Conservation (phyloP, 1,139 yeast species). For the Kluyveromyces sp. region DNA sequence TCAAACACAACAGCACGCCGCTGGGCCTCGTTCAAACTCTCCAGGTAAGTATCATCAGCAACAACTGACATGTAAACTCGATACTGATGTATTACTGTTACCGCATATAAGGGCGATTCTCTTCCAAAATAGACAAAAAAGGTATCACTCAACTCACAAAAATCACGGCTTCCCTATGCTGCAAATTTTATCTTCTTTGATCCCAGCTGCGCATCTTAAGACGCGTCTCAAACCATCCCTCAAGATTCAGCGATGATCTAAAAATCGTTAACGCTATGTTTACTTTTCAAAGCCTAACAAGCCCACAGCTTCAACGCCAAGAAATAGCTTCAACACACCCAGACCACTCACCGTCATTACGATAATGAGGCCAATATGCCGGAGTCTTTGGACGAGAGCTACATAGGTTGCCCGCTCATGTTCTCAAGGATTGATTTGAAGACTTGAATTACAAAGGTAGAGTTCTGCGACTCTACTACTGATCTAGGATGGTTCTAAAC, state of each 20-base stretch:
- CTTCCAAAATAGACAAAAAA: background rate
- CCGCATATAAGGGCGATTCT: background rate
- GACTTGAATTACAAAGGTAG: background rate
- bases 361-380: too few relatives aligned
- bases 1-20: slow-evolving; percentile 51
- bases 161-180: background rate
- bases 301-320: background rate
- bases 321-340: slow-evolving; percentile 8
- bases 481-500: background rate
- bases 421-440: too few relatives aligned
- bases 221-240: background rate
- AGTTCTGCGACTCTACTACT: background rate
- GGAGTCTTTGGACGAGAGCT: too few relatives aligned
- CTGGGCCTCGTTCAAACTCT: slow-evolving; percentile 51
- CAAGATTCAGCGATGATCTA: background rate
- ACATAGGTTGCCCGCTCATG: too few relatives aligned
- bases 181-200: too few relatives aligned
- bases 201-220: too few relatives aligned
- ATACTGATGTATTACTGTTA: background rate
- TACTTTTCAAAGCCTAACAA: background rate
- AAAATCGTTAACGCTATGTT: background rate
- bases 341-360: background rate
- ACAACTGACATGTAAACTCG: slow-evolving; percentile 1
- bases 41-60: slow-evolving; percentile 1
- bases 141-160: background rate